Percentiles rank a stretch among this genome's conserved stretches.
Conservation (phyloP, 768 basidiomycete species). For the Tulasnella sp. region DNA sequence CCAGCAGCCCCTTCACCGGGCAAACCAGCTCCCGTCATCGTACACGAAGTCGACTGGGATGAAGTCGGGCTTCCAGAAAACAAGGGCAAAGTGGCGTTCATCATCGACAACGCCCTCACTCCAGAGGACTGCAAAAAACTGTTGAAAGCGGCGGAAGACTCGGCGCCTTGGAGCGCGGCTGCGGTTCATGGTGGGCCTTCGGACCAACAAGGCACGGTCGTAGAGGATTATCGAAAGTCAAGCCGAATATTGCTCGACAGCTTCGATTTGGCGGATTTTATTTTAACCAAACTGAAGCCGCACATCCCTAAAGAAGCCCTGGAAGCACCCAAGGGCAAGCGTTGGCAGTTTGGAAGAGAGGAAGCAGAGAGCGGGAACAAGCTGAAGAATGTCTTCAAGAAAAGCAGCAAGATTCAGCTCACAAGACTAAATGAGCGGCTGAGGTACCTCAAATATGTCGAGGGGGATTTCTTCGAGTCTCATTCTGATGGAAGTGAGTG, state of each 20-base stretch:
- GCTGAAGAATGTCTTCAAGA: neutral
- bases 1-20: too few species aligned
- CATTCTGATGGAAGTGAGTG: constrained; percentile 19
- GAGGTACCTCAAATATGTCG: constrained; percentile 25
- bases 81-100: constrained; percentile 13
- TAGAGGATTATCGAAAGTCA: constrained; percentile 24
- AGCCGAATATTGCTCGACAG: constrained; percentile 23
- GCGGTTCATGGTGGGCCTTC: neutral
- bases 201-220: neutral
- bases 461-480: constrained; percentile 26
- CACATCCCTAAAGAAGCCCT: constrained; percentile 5
- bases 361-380: neutral
- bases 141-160: constrained; percentile 11
- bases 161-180: constrained; percentile 10
- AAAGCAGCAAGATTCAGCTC: neutral
- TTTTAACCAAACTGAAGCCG: constrained; percentile 19
- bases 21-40: constrained; percentile 15
- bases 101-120: constrained; percentile 28
- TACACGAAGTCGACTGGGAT: constrained; percentile 21
- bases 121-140: constrained; percentile 23
- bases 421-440: constrained; percentile 20
- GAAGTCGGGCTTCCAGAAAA: constrained; percentile 26
- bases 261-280: constrained; percentile 24
- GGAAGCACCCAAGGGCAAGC: neutral
- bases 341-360: neutral